A percentile compares a stretch with the other conserved stretches of the same genome.
Evolutionary conservation across 345 rosid genomes (phyloP).

Genomic region (Pistacia atlantica): DNA sequence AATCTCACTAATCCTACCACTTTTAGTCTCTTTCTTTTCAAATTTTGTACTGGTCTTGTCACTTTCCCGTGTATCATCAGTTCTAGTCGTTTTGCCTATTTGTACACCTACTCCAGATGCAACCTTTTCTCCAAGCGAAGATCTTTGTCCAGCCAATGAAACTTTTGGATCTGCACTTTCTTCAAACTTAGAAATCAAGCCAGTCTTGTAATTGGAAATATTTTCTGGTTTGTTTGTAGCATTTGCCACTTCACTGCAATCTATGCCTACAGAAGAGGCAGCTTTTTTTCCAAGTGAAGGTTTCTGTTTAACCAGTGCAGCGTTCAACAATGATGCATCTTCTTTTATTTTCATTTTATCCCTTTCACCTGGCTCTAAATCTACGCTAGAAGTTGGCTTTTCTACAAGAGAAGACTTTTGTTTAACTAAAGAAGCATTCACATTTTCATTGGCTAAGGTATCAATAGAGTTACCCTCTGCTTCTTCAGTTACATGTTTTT

Average conservation of each 20-base stretch:
- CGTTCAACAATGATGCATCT: neutral
- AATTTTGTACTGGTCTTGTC: neutral
- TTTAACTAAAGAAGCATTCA: slow-evolving; percentile 9
- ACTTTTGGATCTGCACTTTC: slow-evolving; percentile 19
- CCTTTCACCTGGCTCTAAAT: slow-evolving; percentile 1
- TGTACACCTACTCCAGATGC: slow-evolving; percentile 6
- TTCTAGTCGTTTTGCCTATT: slow-evolving; percentile 1
- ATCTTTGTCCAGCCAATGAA: slow-evolving; percentile 18
- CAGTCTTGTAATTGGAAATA: slow-evolving; percentile 9
- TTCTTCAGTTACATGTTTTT: slow-evolving; percentile 22
- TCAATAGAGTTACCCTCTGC: slow-evolving; percentile 24
- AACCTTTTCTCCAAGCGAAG: slow-evolving; percentile 28
- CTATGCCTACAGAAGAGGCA: neutral
- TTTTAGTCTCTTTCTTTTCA: slow-evolving; percentile 23
- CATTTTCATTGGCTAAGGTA: slow-evolving; percentile 24
- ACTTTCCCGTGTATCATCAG: neutral
- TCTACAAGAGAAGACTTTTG: slow-evolving; percentile 8
- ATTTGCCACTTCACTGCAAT: neutral
- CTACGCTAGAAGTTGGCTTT: slow-evolving; percentile 2
- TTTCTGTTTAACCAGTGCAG: slow-evolving; percentile 4
- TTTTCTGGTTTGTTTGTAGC: slow-evolving; percentile 17
- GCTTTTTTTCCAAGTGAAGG: neutral
- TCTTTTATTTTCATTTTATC: slow-evolving; percentile 17
- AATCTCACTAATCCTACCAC: slow-evolving; percentile 16
- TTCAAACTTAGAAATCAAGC: slow-evolving; percentile 10